These are phyloP conservation scores for Thraustotheca clavata DNA, from an alignment of 352 stramenopile genomes.

Conservation along the genomic window DNA sequence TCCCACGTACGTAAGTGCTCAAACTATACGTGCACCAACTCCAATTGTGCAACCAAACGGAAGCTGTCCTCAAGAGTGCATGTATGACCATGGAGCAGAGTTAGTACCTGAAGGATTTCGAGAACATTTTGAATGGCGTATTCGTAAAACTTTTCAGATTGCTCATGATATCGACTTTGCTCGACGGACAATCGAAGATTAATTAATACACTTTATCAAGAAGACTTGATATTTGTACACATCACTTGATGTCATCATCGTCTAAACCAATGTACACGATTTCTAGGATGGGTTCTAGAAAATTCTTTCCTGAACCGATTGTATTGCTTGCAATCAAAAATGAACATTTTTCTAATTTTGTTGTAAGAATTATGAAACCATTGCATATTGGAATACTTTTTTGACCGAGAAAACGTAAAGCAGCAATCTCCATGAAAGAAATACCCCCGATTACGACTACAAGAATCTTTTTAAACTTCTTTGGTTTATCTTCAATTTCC, in stretches of 20 bases:
- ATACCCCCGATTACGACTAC: constrained; percentile 14
- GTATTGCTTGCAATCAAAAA: constrained; percentile 17
- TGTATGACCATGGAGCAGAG: background rate
- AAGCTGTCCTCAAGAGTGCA: constrained; percentile 16
- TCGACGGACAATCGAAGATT: background rate
- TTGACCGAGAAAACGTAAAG: constrained; percentile 11
- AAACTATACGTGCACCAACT: background rate
- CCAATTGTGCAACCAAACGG: constrained; percentile 12
- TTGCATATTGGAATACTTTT: background rate
- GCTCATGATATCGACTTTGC: background rate
- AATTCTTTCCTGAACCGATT: constrained; percentile 2
- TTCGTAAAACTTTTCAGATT: background rate
- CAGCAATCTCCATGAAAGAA: background rate
- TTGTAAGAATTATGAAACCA: background rate
- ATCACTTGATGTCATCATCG: background rate
- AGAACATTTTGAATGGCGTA: background rate
- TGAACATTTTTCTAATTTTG: background rate
- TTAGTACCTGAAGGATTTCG: background rate
- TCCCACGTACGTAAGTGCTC: background rate
- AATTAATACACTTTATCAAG: background rate
- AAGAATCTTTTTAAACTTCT: constrained; percentile 9
- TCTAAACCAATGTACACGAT: background rate
- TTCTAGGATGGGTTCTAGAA: constrained; percentile 5
- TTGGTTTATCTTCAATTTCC: background rate
- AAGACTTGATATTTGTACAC: background rate